Evolutionary conservation across 2,329 filamentous ascomycete genomes (phyloP).

Genomic region (Penicillium sp.): DNA sequence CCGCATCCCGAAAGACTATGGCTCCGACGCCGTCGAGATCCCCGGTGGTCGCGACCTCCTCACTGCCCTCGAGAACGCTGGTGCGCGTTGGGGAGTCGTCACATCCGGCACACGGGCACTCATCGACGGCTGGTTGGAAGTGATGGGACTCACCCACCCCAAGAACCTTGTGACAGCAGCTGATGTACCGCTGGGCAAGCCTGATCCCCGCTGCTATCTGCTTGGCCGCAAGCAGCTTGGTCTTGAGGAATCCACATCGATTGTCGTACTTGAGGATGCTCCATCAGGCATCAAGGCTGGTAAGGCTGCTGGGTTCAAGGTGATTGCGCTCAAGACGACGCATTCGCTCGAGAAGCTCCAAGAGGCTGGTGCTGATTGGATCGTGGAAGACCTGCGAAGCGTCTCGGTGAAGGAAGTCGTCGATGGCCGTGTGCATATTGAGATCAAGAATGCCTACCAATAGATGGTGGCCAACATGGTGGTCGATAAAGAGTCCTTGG

Average conservation of each 20-base stretch:
- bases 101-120: slow-evolving; percentile 67
- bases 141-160: slow-evolving; percentile 66
- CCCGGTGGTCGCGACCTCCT: slow-evolving; percentile 77
- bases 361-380: slow-evolving; percentile 81
- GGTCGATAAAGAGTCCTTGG: neutral
- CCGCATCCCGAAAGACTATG: slow-evolving; percentile 73
- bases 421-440: slow-evolving; percentile 64
- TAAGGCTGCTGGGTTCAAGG: slow-evolving; percentile 81
- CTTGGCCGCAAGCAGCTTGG: slow-evolving; percentile 66
- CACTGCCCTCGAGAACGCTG: slow-evolving; percentile 61
- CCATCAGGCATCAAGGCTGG: slow-evolving; percentile 82
- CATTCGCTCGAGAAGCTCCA: slow-evolving; percentile 72
- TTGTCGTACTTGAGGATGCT: slow-evolving; percentile 86
- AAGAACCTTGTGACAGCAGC: slow-evolving; percentile 72
- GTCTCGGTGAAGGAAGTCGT: slow-evolving; percentile 62
- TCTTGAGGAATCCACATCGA: slow-evolving; percentile 47
- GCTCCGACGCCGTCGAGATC: slow-evolving; percentile 78
- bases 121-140: slow-evolving; percentile 70
- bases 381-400: slow-evolving; percentile 76
- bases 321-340: slow-evolving; percentile 82
- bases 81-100: slow-evolving; percentile 82
- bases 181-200: slow-evolving; percentile 74
- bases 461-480: slow-evolving; percentile 16
- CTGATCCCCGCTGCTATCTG: slow-evolving; percentile 72
- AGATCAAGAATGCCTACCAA: slow-evolving; percentile 63